Percentiles rank a stretch among this genome's conserved stretches.
Evolutionary conservation across 768 basidiomycete genomes (phyloP).

Genomic region (Filobasidium wieringae): DNA sequence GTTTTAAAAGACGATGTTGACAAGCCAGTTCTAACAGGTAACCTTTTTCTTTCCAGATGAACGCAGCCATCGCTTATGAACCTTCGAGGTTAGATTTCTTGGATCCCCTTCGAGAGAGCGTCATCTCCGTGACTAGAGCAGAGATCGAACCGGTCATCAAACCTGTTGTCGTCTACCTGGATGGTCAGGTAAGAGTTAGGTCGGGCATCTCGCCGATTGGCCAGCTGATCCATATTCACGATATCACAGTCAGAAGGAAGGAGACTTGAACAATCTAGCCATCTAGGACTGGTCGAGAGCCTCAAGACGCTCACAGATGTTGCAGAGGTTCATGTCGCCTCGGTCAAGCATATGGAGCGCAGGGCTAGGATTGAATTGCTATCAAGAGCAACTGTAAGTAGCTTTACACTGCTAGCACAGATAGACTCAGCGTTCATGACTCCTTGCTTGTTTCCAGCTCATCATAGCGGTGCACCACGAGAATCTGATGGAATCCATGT

Average conservation of each 20-base stretch:
- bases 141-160: constrained; percentile 9
- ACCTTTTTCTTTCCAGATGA: background rate
- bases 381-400: constrained; percentile 2
- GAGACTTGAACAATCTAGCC: constrained; percentile 18
- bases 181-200: constrained; percentile 24
- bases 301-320: constrained; percentile 25
- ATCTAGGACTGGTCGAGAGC: constrained; percentile 23
- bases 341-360: constrained; percentile 22
- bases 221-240: background rate
- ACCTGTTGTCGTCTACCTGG: constrained; percentile 34
- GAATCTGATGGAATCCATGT: constrained; percentile 24
- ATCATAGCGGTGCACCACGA: constrained; percentile 27
- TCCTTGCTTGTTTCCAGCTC: constrained; percentile 20
- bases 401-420: too few species aligned
- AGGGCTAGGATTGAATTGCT: constrained; percentile 26
- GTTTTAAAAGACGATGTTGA: too few species aligned
- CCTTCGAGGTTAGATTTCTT: background rate
- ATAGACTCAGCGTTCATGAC: too few species aligned
- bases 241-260: constrained; percentile 20
- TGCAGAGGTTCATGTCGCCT: constrained; percentile 34
- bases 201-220: background rate
- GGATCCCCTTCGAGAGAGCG: background rate
- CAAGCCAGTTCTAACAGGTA: background rate
- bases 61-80: background rate
- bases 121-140: background rate